Evolutionary conservation across 257 asterid genomes (phyloP), one percentile per base, ranked within the genome.

Genomic region (Penstemon barbatus): DNA sequence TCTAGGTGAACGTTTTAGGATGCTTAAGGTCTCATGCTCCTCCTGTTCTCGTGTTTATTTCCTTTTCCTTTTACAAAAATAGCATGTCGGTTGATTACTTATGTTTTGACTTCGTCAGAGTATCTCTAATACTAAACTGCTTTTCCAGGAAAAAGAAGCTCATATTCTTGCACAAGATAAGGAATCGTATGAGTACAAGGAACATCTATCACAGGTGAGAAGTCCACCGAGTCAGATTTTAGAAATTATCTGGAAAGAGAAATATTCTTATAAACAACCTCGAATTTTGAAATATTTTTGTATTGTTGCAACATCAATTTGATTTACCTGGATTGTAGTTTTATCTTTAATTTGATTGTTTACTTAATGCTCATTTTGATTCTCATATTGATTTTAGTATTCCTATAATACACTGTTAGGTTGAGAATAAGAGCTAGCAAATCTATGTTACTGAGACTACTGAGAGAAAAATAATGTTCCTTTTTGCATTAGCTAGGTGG

Each of bases 1-100:
- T 75, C 78, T 94, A 78, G 98, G 96, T 80, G 99, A 91, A 78
- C 96, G 97, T 78, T 94, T 86, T 86, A 89, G 95, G 93, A 85
- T 67, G 79, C 95, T 94, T 81, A 94, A 94, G 99, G 99, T 93
- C 86, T 77, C 71, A 63, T 76, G 77, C 91, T 83, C 69, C 73
- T 79, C 88, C 81, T 73, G 50, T 50, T 63, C 63, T 49, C 38
- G 72, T 79, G 65, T 75, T 71, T 63, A 37, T 11, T 63, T 63
- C 13, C 59, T 45, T 68, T 67, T 49, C 7, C 63, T 44, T 69
- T 57, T 64, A 12, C 68, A 48, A 56, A 71, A 61, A 45, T 52
- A 57, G 66, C 68, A 66, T 41, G 64, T 50, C 33, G 64, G 48
- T 60, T 69, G 10, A 46, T 68, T 70, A 15, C 55, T 39, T 54